phyloP scores from a whole-genome alignment of 768 basidiomycete genomes.

The Lyophyllum decastes region DNA sequence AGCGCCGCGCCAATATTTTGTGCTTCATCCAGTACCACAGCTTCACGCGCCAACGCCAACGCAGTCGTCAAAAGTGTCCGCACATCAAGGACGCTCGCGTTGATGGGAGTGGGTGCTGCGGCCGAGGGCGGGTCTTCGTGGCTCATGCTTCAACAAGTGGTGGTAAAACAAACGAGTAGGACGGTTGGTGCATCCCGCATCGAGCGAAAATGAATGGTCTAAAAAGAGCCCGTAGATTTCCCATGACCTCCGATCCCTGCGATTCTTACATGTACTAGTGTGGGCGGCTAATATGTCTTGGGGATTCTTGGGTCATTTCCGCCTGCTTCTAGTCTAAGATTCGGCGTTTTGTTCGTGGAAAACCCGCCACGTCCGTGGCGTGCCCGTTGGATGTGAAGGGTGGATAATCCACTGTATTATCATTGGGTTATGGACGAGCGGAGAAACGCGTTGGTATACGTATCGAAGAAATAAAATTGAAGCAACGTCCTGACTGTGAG shows the following conservation, averaged over 20 bases:
- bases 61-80: conserved; percentile 6
- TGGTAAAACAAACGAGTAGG: not conserved
- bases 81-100: not conserved
- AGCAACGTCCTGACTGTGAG: too few relatives aligned
- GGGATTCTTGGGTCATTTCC: not conserved
- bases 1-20: conserved; percentile 1
- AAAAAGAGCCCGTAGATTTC: not conserved
- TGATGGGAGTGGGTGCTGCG: not conserved
- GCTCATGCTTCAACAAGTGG: not conserved
- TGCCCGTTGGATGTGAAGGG: not conserved
- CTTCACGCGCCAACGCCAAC: conserved; percentile 10
- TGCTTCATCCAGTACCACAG: conserved; percentile 6
- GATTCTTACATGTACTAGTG: not conserved
- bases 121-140: not conserved
- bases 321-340: not conserved
- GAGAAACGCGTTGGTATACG: too few relatives aligned
- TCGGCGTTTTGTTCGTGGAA: not conserved
- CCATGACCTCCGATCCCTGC: not conserved
- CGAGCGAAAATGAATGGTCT: not conserved
- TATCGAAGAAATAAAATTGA: too few relatives aligned
- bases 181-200: not conserved
- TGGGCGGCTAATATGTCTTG: not conserved
- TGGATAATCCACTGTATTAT: too few relatives aligned
- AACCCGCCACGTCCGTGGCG: not conserved
- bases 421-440: too few relatives aligned